phyloP scores from a whole-genome alignment of 768 basidiomycete species.

The Rhodotorula graminis region DNA sequence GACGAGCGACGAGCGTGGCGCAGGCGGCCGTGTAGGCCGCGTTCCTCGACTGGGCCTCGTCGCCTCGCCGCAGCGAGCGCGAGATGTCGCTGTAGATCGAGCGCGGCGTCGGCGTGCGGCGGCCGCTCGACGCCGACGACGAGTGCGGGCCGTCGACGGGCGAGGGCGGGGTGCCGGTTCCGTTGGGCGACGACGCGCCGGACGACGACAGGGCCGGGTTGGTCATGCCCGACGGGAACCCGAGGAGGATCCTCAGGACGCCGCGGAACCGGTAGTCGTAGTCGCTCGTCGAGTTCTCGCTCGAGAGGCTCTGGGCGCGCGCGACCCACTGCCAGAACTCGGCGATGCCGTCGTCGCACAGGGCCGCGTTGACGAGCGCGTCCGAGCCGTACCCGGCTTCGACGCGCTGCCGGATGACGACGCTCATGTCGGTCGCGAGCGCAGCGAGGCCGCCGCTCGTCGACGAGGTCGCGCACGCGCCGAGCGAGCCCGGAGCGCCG shows the following conservation, averaged over 20 bases:
- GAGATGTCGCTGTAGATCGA: constrained; percentile 23
- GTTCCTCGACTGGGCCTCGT: constrained; percentile 27
- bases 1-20: constrained; percentile 16
- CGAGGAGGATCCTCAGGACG: constrained; percentile 36
- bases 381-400: constrained; percentile 27
- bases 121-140: neutral
- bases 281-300: constrained; percentile 32
- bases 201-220: constrained; percentile 3
- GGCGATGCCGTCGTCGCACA: constrained; percentile 11
- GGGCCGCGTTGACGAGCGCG: constrained; percentile 20
- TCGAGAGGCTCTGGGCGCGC: constrained; percentile 26
- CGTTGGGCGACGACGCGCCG: neutral
- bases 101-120: constrained; percentile 10
- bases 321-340: constrained; percentile 38
- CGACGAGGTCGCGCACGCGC: too few species aligned
- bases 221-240: constrained; percentile 30
- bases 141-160: neutral
- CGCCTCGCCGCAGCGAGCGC: constrained; percentile 21
- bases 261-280: constrained; percentile 41
- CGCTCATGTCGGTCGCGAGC: constrained; percentile 24
- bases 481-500: too few species aligned
- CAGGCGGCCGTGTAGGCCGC: constrained; percentile 30
- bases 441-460: neutral
- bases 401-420: constrained; percentile 24
- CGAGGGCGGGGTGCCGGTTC: neutral